Evolutionary conservation across 1,284 basidiomycete genomes (phyloP), one percentile per base, ranked within the genome.

Genomic region (Apiotrichum brassicae): DNA sequence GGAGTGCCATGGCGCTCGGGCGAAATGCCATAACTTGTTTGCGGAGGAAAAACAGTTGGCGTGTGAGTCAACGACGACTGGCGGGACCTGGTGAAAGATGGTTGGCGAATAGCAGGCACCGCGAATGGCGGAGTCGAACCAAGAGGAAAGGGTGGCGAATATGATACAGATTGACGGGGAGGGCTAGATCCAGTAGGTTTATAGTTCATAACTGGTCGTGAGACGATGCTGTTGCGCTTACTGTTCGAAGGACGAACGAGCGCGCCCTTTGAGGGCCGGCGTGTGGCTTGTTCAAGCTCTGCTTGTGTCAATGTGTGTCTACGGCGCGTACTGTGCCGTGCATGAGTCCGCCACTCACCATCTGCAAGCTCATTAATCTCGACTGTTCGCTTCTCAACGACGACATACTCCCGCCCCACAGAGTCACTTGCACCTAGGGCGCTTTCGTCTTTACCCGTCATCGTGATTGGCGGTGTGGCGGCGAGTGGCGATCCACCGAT

Each of bases 291-390:
- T 23, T 76, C 75, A 14, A 77, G 63, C 52, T 76, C 74, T 75
- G 54, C 36, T 18, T 13, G 39, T n/a, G n/a, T n/a, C n/a, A n/a
- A n/a, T n/a, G n/a, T n/a, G n/a, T n/a, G n/a, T n/a, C n/a, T n/a
- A n/a, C n/a, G n/a, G n/a, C n/a, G n/a, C 8, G 28, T 30, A 9
- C 28, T 30, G 28, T 8, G 28, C 28, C 9, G 14, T 30, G 28
- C 28, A 30, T 14, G 14, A 30, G 9, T 30, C 18, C 23, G 39
- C 8, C 12, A 61, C 71, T 62, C 49, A 75, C 74, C 78, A 60
- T 80, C 79, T 5, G 78, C 79, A 12, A 80, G 62, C 9, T 76
- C 76, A 49, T 80, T 79, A 56, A 79, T 76, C 63, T 81, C 78
- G 12, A 80, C 77, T 3, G 75, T 77, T 28, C 76, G 67, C 65